Conservation (phyloP, 345 rosid species). For the Angophora floribunda region DNA sequence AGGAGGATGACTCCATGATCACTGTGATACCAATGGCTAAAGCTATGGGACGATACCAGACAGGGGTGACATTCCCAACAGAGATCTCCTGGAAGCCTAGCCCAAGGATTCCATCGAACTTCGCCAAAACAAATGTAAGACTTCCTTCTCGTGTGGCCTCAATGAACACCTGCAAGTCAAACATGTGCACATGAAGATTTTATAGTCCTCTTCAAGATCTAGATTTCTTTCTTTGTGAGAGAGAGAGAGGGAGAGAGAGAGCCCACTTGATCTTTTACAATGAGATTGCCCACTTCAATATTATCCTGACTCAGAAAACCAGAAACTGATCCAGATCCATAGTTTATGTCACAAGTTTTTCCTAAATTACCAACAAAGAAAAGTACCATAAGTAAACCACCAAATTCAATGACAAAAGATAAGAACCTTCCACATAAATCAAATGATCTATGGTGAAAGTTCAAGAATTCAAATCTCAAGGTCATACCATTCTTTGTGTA, state of each 20-base stretch:
- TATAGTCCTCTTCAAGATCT: neutral
- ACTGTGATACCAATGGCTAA: neutral
- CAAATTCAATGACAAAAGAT: neutral
- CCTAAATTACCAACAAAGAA: slow-evolving; percentile 24
- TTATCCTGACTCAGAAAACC: slow-evolving; percentile 78
- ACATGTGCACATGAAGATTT: neutral
- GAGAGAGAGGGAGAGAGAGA: neutral
- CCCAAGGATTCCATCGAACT: slow-evolving; percentile 78
- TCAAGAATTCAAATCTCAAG: neutral
- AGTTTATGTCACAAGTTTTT: slow-evolving; percentile 35
- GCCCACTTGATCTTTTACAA: slow-evolving; percentile 57
- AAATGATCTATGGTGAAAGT: neutral
- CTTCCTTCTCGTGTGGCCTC: slow-evolving; percentile 70
- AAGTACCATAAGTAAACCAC: neutral
- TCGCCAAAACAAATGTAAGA: slow-evolving; percentile 39
- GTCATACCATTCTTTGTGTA: slow-evolving; percentile 41
- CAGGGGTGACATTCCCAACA: slow-evolving; percentile 51
- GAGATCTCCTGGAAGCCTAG: slow-evolving; percentile 78
- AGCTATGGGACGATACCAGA: slow-evolving; percentile 33
- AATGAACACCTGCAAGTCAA: slow-evolving; percentile 37
- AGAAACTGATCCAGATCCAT: slow-evolving; percentile 67
- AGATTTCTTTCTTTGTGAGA: neutral
- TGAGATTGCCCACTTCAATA: slow-evolving; percentile 54
- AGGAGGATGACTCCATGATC: neutral
- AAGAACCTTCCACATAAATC: neutral